These are phyloP conservation scores for Xenoacremonium recifei DNA, from an alignment of 2,329 filamentous ascomycete species.

Conservation along the genomic window DNA sequence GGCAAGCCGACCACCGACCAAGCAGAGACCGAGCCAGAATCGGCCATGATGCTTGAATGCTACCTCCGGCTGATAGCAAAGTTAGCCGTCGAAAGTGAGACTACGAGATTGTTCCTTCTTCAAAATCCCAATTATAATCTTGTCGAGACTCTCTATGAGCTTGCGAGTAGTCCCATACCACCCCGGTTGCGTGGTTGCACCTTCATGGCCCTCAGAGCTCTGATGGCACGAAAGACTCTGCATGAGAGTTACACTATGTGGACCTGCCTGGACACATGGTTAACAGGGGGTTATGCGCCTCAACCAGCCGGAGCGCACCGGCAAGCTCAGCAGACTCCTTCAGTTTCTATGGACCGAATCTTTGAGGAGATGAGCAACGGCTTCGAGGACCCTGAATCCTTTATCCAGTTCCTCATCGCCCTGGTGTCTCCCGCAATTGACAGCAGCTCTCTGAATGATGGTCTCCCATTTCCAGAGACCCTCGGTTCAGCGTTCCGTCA, in stretches of 20 bases:
- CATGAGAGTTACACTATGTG: constrained; percentile 73
- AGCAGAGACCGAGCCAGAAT: constrained; percentile 84
- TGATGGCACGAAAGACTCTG: constrained; percentile 72
- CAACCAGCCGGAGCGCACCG: constrained; percentile 32
- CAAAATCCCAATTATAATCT: constrained; percentile 64
- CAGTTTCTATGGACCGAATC: constrained; percentile 59
- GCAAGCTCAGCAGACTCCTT: constrained; percentile 32
- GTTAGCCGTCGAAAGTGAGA: constrained; percentile 70
- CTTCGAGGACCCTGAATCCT: constrained; percentile 83
- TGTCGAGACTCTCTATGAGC: constrained; percentile 70
- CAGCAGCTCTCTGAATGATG: constrained; percentile 65
- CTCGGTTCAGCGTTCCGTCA: constrained; percentile 73
- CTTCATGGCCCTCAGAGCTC: constrained; percentile 72
- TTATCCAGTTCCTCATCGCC: constrained; percentile 73
- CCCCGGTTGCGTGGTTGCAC: constrained; percentile 78
- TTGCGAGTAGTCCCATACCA: constrained; percentile 76
- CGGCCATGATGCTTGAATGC: constrained; percentile 92
- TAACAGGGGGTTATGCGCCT: constrained; percentile 58
- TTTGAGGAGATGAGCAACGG: constrained; percentile 73
- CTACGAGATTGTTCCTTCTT: constrained; percentile 72
- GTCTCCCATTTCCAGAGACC: constrained; percentile 81
- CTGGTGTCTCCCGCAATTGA: constrained; percentile 67
- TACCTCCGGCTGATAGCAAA: constrained; percentile 87
- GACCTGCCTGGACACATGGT: constrained; percentile 76
- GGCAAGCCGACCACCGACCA: constrained; percentile 63